Conservation (phyloP, 176 grass and related monocot species). For the bread wheat (Triticum aestivum) region DNA sequence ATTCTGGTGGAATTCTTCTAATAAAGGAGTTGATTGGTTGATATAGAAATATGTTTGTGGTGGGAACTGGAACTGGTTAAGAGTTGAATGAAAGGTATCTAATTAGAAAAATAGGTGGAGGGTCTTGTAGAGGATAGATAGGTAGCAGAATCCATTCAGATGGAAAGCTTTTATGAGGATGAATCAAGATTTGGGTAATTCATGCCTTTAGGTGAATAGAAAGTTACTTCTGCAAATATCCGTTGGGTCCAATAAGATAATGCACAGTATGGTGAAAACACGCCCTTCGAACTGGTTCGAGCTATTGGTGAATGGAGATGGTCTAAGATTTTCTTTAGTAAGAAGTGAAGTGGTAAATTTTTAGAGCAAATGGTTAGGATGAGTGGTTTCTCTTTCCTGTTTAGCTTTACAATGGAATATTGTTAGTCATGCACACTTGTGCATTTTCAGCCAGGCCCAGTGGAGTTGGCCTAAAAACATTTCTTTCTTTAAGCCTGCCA, state of each 20-base stretch:
- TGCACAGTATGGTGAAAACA: background rate
- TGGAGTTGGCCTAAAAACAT: conserved; percentile 3
- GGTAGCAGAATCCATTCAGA: background rate
- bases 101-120: background rate
- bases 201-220: background rate
- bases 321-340: background rate
- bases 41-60: background rate
- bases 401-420: background rate
- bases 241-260: background rate
- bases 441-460: background rate
- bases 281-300: background rate
- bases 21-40: background rate
- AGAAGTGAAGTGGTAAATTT: background rate
- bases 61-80: background rate
- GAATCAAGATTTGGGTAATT: background rate
- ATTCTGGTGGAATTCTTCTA: background rate
- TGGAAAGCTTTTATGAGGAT: background rate
- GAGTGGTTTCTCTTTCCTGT: background rate
- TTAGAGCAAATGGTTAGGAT: background rate
- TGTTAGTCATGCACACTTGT: background rate
- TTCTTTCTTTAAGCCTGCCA: background rate
- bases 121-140: background rate
- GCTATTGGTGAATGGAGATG: background rate
- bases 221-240: background rate
- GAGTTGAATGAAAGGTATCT: background rate